Percentiles rank a stretch among this genome's conserved stretches.
phyloP scores from a whole-genome alignment of 257 asterid species.

The Schizonepeta tenuifolia region DNA sequence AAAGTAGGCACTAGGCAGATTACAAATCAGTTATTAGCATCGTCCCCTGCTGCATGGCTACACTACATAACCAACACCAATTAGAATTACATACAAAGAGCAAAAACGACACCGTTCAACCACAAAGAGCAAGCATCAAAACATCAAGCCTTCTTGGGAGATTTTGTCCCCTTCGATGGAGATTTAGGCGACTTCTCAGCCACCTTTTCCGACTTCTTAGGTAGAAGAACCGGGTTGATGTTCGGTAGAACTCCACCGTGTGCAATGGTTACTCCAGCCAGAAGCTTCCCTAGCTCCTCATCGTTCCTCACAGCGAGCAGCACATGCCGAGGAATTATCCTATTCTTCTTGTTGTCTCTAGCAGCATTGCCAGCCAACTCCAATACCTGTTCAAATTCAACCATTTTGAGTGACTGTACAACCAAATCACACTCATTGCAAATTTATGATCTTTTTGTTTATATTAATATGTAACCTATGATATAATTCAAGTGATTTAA shows the following conservation, averaged over 20 bases:
- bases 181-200: conserved; percentile 53
- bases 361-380: conserved; percentile 88
- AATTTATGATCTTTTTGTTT: too few species aligned
- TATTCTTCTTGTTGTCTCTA: conserved; percentile 77
- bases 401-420: background rate
- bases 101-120: background rate
- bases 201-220: conserved; percentile 55
- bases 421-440: background rate
- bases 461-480: too few species aligned
- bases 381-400: conserved; percentile 47
- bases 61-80: conserved; percentile 24
- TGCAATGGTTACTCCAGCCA: conserved; percentile 77
- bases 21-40: conserved; percentile 27
- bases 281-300: conserved; percentile 70
- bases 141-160: conserved; percentile 55
- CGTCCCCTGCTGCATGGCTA: too few species aligned
- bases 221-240: conserved; percentile 71
- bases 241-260: conserved; percentile 78
- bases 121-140: background rate
- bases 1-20: conserved; percentile 1
- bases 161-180: conserved; percentile 55
- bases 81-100: conserved; percentile 28
- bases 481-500: too few species aligned
- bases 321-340: conserved; percentile 75
- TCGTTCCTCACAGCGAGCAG: conserved; percentile 76